Percentiles rank a stretch among this genome's conserved stretches.
phyloP scores from a whole-genome alignment of 129 eudicot genomes.

The Cynara cardunculus region DNA sequence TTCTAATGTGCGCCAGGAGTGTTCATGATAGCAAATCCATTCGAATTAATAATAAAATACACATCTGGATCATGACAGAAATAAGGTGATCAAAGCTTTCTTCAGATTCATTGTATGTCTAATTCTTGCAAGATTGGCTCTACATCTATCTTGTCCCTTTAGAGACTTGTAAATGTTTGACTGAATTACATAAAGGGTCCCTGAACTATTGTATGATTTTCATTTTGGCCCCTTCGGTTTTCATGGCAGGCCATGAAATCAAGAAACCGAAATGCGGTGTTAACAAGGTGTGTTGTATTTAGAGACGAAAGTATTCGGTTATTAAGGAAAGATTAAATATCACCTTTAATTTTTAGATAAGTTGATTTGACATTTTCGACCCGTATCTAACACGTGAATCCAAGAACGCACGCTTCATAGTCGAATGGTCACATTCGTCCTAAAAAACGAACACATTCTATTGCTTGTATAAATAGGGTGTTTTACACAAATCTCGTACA shows the following conservation, averaged over 20 bases:
- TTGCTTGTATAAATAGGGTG: no score
- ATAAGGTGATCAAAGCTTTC: constrained; percentile 9
- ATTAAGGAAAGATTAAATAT: background rate
- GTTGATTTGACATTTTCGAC: no score
- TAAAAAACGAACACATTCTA: no score
- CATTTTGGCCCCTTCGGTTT: background rate
- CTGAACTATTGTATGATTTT: background rate
- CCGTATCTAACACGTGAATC: no score
- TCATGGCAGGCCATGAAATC: background rate
- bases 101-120: constrained; percentile 26
- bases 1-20: constrained; percentile 73
- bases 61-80: constrained; percentile 21
- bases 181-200: constrained; percentile 9
- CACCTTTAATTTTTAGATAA: background rate
- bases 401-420: no score
- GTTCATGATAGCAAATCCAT: constrained; percentile 32
- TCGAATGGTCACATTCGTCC: no score
- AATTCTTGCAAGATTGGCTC: constrained; percentile 15
- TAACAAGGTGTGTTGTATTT: background rate
- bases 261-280: background rate
- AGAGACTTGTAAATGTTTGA: constrained; percentile 5
- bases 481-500: no score
- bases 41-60: constrained; percentile 11
- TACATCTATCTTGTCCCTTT: constrained; percentile 17
- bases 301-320: background rate